These are phyloP conservation scores for Aspergillus coremiiformis DNA, from an alignment of 495 filamentous ascomycete species.

Conservation along the genomic window DNA sequence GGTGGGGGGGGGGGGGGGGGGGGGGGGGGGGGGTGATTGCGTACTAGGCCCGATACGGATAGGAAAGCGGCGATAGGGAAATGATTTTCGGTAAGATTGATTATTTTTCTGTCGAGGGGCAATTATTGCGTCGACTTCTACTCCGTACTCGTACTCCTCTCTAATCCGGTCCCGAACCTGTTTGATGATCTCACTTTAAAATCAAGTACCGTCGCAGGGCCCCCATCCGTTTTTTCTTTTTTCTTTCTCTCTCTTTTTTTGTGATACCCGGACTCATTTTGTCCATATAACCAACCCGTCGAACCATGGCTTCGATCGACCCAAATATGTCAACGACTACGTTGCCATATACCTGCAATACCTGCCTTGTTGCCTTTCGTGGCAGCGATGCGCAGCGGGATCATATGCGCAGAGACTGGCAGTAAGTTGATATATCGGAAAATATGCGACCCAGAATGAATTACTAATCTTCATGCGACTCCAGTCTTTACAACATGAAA, in stretches of 20 bases:
- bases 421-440: slow-evolving; percentile 59
- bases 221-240: background rate
- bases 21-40: no score
- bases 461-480: background rate
- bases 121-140: background rate
- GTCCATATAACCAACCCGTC: background rate
- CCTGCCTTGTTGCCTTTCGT: slow-evolving; percentile 93
- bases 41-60: background rate
- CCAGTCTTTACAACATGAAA: slow-evolving; percentile 92
- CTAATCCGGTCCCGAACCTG: background rate
- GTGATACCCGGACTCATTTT: slow-evolving; percentile 4
- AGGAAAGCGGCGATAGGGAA: slow-evolving; percentile 18
- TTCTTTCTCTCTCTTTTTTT: background rate
- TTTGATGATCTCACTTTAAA: no score
- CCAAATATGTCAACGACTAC: slow-evolving; percentile 25
- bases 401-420: slow-evolving; percentile 98
- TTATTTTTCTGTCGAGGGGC: slow-evolving; percentile 7
- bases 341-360: slow-evolving; percentile 95
- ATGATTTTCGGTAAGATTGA: slow-evolving; percentile 15
- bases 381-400: slow-evolving; percentile 85
- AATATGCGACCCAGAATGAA: background rate
- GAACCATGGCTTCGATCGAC: slow-evolving; percentile 1
- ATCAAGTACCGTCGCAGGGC: no score
- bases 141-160: background rate
- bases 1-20: no score